These are phyloP conservation scores for Daphne laureola DNA, from an alignment of 441 rosid genomes.

Conservation along the genomic window DNA sequence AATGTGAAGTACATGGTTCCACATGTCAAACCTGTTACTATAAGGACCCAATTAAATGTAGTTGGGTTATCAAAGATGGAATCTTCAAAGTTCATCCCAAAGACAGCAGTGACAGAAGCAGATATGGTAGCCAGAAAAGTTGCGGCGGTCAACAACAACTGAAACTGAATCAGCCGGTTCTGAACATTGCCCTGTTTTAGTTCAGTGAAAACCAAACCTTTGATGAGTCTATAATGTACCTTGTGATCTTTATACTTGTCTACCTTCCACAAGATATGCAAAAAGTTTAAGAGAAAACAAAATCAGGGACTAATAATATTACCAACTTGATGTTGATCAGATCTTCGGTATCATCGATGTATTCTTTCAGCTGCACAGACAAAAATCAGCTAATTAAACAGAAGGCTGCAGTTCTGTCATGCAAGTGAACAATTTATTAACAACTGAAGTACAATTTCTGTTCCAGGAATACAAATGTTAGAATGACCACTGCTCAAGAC, in stretches of 20 bases:
- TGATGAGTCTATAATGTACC: background rate
- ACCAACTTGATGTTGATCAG: constrained; percentile 95
- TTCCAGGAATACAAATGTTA: background rate
- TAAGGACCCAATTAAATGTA: constrained; percentile 66
- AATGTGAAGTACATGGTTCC: constrained; percentile 46
- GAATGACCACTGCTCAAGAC: no score
- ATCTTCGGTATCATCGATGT: constrained; percentile 97
- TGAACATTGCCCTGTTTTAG: constrained; percentile 78
- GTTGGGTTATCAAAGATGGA: constrained; percentile 55
- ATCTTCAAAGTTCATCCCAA: constrained; percentile 81
- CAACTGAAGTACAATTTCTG: no score
- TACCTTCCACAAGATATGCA: background rate
- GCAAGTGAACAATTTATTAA: no score
- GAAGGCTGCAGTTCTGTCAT: background rate
- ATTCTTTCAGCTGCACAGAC: constrained; percentile 78
- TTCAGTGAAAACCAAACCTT: constrained; percentile 2
- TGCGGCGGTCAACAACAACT: constrained; percentile 92
- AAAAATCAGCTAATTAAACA: constrained; percentile 10
- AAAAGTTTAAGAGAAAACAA: background rate
- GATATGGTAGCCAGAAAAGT: constrained; percentile 81
- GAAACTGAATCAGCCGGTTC: constrained; percentile 88
- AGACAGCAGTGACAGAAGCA: constrained; percentile 78
- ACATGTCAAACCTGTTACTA: constrained; percentile 53
- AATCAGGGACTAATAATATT: constrained; percentile 16
- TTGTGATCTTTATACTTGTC: background rate